A percentile compares a stretch with the other conserved stretches of the same genome.
Evolutionary conservation across 2,329 filamentous ascomycete genomes (phyloP).

Genomic region (Trichoderma oligosporum): DNA sequence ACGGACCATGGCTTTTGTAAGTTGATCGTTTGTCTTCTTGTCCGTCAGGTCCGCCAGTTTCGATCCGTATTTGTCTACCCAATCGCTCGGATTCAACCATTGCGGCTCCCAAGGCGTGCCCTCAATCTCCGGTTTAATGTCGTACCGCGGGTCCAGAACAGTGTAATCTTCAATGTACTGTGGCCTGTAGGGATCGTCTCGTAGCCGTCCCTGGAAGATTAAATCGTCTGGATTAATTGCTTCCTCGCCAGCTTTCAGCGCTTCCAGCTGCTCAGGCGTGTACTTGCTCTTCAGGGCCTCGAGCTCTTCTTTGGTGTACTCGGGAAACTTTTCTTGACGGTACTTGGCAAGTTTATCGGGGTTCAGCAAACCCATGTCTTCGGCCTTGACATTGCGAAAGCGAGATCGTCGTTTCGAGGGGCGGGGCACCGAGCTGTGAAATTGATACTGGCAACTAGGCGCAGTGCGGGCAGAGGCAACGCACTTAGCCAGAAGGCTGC

Average conservation of each 20-base stretch:
- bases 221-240: conserved; percentile 73
- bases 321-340: conserved; percentile 49
- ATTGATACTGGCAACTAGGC: conserved; percentile 31
- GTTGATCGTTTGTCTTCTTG: conserved; percentile 42
- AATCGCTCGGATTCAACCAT: conserved; percentile 61
- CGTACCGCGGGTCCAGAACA: conserved; percentile 70
- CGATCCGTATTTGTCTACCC: conserved; percentile 51
- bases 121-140: conserved; percentile 57
- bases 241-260: conserved; percentile 75
- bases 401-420: conserved; percentile 44
- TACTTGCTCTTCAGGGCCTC: conserved; percentile 63
- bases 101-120: conserved; percentile 49
- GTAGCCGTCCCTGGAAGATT: conserved; percentile 65
- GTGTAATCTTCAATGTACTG: conserved; percentile 82
- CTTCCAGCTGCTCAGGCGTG: conserved; percentile 74
- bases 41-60: conserved; percentile 44
- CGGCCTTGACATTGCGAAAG: conserved; percentile 52
- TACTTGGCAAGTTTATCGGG: conserved; percentile 44
- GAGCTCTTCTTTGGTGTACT: conserved; percentile 66
- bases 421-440: conserved; percentile 51
- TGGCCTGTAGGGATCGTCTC: conserved; percentile 67
- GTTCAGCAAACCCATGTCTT: conserved; percentile 48
- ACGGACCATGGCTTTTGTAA: conserved; percentile 40
- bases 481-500: conserved; percentile 51
- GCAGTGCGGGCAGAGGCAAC: conserved; percentile 36